phyloP scores from a whole-genome alignment of 257 asterid species.

The Solanum sejunctum region DNA sequence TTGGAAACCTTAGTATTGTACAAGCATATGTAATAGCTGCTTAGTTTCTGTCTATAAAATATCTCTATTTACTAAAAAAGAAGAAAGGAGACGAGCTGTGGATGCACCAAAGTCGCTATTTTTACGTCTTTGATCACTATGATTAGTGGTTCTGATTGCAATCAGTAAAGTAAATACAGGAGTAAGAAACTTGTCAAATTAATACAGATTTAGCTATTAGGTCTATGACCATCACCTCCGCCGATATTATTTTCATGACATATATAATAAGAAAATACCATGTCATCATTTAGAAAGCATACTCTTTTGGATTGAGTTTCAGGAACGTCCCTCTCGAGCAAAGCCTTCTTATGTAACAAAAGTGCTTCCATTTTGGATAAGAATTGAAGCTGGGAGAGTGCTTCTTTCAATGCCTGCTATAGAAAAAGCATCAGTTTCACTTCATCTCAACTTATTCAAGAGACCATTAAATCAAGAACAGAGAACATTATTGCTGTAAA shows the following conservation, averaged over 20 bases:
- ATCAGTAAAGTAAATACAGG: neutral
- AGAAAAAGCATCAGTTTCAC: conserved; percentile 1
- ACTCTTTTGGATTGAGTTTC: conserved; percentile 49
- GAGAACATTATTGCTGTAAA: neutral
- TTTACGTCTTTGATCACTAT: neutral
- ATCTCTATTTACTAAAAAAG: neutral
- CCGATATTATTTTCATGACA: neutral
- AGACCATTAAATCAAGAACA: neutral
- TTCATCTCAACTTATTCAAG: neutral
- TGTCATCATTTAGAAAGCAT: conserved; percentile 2
- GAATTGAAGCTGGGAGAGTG: conserved; percentile 37
- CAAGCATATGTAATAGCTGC: neutral
- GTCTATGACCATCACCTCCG: neutral
- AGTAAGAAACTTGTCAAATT: neutral
- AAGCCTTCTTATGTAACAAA: conserved; percentile 39
- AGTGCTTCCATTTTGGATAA: conserved; percentile 69
- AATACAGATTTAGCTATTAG: neutral
- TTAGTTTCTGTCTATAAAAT: neutral
- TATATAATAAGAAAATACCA: neutral
- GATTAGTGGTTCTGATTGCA: neutral
- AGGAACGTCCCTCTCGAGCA: conserved; percentile 27
- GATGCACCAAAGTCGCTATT: neutral
- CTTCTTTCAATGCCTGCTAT: conserved; percentile 53
- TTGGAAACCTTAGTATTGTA: neutral
- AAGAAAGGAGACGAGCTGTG: neutral